Evolutionary conservation across 192 early-diverging fungal genomes (phyloP).

Genomic region (Oehlia diaphana): DNA sequence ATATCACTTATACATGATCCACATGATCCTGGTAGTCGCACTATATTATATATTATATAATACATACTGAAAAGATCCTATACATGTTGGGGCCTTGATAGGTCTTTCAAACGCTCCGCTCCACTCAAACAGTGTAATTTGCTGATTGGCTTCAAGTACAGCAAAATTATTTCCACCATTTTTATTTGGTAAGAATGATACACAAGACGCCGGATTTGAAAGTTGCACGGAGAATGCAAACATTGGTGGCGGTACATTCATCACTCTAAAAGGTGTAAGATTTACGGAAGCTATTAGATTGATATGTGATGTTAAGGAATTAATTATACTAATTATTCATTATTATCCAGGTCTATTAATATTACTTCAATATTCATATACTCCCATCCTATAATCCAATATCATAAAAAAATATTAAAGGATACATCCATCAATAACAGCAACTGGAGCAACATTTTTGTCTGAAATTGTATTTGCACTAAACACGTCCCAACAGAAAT

Average conservation of each 20-base stretch:
- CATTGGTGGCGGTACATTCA: constrained; percentile 98
- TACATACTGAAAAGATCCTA: constrained; percentile 38
- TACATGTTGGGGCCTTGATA: constrained; percentile 35
- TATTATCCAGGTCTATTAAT: too few relatives aligned
- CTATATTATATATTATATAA: neutral
- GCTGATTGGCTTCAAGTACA: constrained; percentile 60
- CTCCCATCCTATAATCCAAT: neutral
- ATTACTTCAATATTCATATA: too few relatives aligned
- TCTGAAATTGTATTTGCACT: constrained; percentile 38
- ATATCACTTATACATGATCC: too few relatives aligned
- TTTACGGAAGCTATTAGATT: constrained; percentile 43
- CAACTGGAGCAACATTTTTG: constrained; percentile 57
- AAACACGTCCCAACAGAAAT: constrained; percentile 46
- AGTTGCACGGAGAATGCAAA: constrained; percentile 44
- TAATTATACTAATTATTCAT: neutral
- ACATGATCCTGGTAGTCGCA: too few relatives aligned
- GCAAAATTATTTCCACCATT: constrained; percentile 70
- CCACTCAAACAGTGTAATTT: constrained; percentile 44
- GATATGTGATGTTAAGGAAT: constrained; percentile 32
- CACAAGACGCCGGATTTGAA: constrained; percentile 49
- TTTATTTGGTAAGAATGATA: constrained; percentile 61
- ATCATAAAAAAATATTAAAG: constrained; percentile 2
- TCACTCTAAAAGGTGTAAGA: constrained; percentile 76
- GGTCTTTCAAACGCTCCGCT: constrained; percentile 28
- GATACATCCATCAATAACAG: constrained; percentile 74